These are phyloP conservation scores for Salix caprea DNA, from an alignment of 345 rosid genomes.

Conservation along the genomic window DNA sequence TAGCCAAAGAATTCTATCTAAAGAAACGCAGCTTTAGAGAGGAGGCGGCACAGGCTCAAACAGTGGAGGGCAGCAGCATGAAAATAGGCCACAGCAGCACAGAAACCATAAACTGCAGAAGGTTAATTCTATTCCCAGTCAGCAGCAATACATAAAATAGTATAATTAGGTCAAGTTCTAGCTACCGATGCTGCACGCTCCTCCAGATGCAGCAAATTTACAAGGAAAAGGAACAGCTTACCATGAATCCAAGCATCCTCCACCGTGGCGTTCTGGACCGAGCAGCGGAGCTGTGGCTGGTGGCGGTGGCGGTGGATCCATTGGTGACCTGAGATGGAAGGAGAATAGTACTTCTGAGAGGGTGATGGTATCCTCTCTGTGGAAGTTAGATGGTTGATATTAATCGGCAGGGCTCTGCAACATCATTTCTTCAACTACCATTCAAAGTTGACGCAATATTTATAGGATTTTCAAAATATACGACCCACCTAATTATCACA, in stretches of 20 bases:
- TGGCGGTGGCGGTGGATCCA: constrained; percentile 27
- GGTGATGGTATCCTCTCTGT: not conserved
- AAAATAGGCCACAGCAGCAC: constrained; percentile 50
- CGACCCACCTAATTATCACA: not conserved
- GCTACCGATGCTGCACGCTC: no score
- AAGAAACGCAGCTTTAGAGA: constrained; percentile 20
- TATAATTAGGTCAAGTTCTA: not conserved
- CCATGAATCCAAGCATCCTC: constrained; percentile 42
- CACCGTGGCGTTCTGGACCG: constrained; percentile 23
- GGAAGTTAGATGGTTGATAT: not conserved
- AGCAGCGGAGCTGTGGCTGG: constrained; percentile 38
- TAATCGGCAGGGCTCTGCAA: not conserved
- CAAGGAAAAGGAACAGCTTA: constrained; percentile 12
- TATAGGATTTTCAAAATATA: not conserved
- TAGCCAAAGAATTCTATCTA: not conserved
- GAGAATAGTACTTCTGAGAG: not conserved
- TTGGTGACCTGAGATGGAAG: constrained; percentile 7
- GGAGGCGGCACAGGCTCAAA: constrained; percentile 48
- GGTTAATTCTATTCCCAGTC: not conserved
- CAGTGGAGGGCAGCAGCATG: constrained; percentile 57
- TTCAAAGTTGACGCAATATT: constrained; percentile 18
- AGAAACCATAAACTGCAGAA: constrained; percentile 47
- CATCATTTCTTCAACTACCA: constrained; percentile 29
- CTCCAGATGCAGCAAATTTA: no score
- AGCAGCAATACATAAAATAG: not conserved